Evolutionary conservation across 208 protist species (phyloP).

Genomic region (Trichomonas vaginalis): DNA sequence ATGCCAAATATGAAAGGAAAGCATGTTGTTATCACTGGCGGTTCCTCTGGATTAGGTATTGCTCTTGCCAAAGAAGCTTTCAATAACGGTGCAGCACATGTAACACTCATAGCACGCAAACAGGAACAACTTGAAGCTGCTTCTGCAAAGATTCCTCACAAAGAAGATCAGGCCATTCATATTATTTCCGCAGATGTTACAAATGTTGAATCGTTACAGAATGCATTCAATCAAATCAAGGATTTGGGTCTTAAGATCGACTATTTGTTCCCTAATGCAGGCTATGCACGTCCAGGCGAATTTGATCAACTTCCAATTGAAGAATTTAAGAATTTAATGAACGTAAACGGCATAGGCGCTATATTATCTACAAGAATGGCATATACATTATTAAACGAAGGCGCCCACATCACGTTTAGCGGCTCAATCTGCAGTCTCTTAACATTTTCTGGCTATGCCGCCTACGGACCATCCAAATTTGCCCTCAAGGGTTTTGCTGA

Average conservation of each 20-base stretch:
- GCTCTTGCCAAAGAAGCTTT: not conserved
- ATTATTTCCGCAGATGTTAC: not conserved
- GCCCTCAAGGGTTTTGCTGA: not conserved
- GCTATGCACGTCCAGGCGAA: not conserved
- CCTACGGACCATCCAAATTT: not conserved
- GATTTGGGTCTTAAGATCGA: not conserved
- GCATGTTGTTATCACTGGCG: not conserved
- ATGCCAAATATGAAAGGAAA: not conserved
- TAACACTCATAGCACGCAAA: not conserved
- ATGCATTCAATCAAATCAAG: not conserved
- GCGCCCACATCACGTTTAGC: not conserved
- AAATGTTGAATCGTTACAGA: not conserved
- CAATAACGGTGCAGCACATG: not conserved
- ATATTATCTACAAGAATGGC: not conserved
- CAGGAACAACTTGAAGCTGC: not conserved
- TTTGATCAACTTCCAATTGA: not conserved
- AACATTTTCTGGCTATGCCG: not conserved
- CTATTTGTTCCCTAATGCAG: not conserved
- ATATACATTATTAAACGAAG: not conserved
- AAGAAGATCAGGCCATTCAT: not conserved
- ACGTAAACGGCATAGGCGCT: not conserved
- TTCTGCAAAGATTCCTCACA: not conserved
- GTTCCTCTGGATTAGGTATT: not conserved
- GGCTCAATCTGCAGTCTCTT: not conserved
- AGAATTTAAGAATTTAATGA: not conserved